Conservation (phyloP, 2,329 filamentous ascomycete genomes). For the Aureobasidium sp. region DNA sequence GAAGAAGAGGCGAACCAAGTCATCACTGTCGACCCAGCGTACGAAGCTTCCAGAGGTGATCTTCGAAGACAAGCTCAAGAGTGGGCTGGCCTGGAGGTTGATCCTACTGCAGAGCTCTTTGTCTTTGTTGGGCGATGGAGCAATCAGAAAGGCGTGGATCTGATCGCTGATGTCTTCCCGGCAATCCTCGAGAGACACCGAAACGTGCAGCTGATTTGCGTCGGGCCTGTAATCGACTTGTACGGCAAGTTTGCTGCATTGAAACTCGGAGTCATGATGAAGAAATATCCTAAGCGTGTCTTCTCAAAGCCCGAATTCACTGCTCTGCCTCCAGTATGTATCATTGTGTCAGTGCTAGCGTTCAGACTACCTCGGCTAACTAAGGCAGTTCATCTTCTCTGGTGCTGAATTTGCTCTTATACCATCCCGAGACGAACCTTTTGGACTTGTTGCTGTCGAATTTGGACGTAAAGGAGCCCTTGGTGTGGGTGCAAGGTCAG, state of each 20-base stretch:
- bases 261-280: constrained; percentile 59
- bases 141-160: constrained; percentile 61
- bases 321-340: constrained; percentile 45
- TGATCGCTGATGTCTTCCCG: constrained; percentile 64
- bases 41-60: constrained; percentile 48
- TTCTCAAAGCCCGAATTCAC: constrained; percentile 63
- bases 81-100: constrained; percentile 58
- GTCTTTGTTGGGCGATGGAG: constrained; percentile 65
- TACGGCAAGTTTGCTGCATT: constrained; percentile 62
- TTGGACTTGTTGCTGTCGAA: constrained; percentile 61
- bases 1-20: constrained; percentile 45
- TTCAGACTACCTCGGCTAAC: not conserved
- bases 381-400: constrained; percentile 50
- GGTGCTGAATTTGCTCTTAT: constrained; percentile 63
- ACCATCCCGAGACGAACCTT: constrained; percentile 63
- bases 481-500: constrained; percentile 49
- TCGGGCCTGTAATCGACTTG: constrained; percentile 61
- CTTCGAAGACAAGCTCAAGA: constrained; percentile 58
- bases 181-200: constrained; percentile 53
- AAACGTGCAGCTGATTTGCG: constrained; percentile 55
- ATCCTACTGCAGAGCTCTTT: constrained; percentile 56
- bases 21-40: constrained; percentile 47
- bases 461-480: constrained; percentile 62
- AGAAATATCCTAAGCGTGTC: constrained; percentile 57
- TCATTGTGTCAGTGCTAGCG: not conserved